Evolutionary conservation across 106 monocot genomes (phyloP).

Genomic region (Chionographis japonica): DNA sequence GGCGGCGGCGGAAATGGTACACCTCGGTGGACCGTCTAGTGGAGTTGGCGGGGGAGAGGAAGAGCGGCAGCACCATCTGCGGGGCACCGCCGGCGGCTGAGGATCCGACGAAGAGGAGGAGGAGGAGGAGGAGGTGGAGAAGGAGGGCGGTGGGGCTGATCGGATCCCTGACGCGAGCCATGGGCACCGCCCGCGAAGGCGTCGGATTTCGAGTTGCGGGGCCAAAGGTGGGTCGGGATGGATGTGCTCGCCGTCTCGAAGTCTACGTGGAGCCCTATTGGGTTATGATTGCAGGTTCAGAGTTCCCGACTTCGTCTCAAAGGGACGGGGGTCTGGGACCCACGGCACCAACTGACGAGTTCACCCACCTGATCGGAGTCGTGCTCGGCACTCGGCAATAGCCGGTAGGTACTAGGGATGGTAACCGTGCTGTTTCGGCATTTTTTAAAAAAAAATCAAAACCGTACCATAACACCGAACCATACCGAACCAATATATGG

Average conservation of each 20-base stretch:
- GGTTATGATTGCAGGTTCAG: too few relatives aligned
- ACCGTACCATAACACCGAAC: too few relatives aligned
- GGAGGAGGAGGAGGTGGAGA: slow-evolving; percentile 18
- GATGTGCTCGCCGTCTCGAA: not conserved
- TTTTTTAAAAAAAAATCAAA: too few relatives aligned
- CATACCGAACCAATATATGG: too few relatives aligned
- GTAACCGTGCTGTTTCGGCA: too few relatives aligned
- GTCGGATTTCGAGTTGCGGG: not conserved
- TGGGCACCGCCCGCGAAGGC: not conserved
- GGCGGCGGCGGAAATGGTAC: slow-evolving; percentile 15
- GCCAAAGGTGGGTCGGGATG: not conserved
- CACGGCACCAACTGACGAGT: too few relatives aligned
- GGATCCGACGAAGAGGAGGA: not conserved
- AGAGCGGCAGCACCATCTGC: slow-evolving; percentile 62
- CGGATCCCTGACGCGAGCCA: slow-evolving; percentile 4
- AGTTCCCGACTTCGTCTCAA: too few relatives aligned
- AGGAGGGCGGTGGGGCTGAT: not conserved
- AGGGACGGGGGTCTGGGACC: too few relatives aligned
- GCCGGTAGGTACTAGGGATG: too few relatives aligned
- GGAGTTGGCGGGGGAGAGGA: slow-evolving; percentile 33
- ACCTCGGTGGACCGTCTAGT: slow-evolving; percentile 12
- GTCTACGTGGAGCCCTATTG: too few relatives aligned
- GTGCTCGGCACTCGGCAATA: too few relatives aligned
- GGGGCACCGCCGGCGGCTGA: not conserved
- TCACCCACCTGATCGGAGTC: too few relatives aligned